Evolutionary conservation across 345 rosid genomes (phyloP).

Genomic region (Odontarrhena argentea): DNA sequence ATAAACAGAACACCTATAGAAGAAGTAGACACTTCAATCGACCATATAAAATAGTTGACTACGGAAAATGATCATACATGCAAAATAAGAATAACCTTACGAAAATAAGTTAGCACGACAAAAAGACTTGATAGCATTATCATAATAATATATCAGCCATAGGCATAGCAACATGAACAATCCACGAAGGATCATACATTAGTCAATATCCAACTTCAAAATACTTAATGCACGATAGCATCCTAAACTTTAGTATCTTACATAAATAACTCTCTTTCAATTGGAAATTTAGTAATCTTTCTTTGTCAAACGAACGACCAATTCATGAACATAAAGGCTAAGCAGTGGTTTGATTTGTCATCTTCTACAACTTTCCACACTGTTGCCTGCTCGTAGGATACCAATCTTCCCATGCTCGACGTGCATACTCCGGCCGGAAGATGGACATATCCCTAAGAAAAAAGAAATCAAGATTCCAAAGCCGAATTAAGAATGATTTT

Average conservation of each 20-base stretch:
- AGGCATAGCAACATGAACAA: constrained; percentile 11
- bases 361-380: constrained; percentile 91
- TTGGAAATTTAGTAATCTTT: neutral
- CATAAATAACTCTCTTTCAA: constrained; percentile 22
- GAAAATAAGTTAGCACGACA: constrained; percentile 12
- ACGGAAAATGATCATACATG: too few species aligned
- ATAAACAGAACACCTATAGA: too few species aligned
- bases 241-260: constrained; percentile 38
- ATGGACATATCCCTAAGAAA: constrained; percentile 65
- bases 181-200: constrained; percentile 24
- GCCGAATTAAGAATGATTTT: neutral
- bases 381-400: constrained; percentile 76
- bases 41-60: too few species aligned
- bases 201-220: constrained; percentile 25
- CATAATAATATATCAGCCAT: constrained; percentile 26
- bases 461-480: neutral
- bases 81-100: neutral
- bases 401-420: constrained; percentile 89
- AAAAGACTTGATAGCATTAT: constrained; percentile 21
- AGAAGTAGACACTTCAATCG: too few species aligned
- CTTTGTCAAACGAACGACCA: constrained; percentile 80
- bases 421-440: constrained; percentile 77
- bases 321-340: constrained; percentile 77
- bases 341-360: constrained; percentile 71
- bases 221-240: constrained; percentile 19